Evolutionary conservation across 129 eudicot genomes (phyloP).

Genomic region (Gnaphalium uliginosum): DNA sequence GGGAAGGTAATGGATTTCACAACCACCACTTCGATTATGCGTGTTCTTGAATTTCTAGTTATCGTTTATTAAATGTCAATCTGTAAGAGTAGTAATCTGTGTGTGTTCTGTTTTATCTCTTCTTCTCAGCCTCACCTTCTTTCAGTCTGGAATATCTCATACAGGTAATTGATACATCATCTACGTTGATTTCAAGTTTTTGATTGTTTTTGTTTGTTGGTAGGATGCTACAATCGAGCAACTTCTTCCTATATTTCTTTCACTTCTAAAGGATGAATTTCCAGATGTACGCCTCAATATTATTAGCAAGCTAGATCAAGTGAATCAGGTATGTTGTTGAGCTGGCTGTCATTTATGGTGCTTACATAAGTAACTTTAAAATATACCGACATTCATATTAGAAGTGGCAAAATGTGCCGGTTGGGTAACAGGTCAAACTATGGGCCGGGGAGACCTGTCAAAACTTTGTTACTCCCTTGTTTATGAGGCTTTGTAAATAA

Average conservation of each 20-base stretch:
- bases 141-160: neutral
- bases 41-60: neutral
- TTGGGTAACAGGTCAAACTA: neutral
- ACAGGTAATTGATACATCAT: neutral
- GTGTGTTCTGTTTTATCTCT: neutral
- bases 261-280: constrained; percentile 93
- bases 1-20: constrained; percentile 68
- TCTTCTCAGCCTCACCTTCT: neutral
- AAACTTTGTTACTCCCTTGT: neutral
- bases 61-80: neutral
- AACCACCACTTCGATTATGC: neutral
- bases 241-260: constrained; percentile 97
- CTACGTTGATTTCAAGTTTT: neutral
- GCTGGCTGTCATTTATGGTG: neutral
- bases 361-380: neutral
- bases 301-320: constrained; percentile 98
- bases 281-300: constrained; percentile 99
- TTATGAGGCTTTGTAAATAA: too few species aligned
- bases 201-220: neutral
- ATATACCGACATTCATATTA: neutral
- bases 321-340: constrained; percentile 74
- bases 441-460: neutral
- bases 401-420: neutral
- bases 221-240: constrained; percentile 98
- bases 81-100: neutral